These are phyloP conservation scores for Coniochaeta prunicola DNA, from an alignment of 2,329 filamentous ascomycete species.

Conservation along the genomic window DNA sequence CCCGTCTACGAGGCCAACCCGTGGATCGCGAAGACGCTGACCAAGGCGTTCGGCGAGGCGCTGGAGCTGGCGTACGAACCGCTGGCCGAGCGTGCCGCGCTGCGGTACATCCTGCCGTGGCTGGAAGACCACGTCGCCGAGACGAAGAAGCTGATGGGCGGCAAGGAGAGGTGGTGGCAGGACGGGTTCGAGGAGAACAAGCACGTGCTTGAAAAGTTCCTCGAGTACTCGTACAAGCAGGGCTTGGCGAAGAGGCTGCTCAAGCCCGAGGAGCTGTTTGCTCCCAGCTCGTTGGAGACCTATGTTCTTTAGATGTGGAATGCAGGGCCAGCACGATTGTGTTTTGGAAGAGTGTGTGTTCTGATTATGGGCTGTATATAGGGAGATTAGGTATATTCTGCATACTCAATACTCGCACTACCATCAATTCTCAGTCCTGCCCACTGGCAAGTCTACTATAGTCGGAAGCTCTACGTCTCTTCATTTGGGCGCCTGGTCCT, in stretches of 20 bases:
- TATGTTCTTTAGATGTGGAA: neutral
- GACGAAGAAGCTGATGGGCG: conserved; percentile 2
- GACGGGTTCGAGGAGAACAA: conserved; percentile 3
- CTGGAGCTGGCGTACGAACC: neutral
- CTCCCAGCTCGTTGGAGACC: neutral
- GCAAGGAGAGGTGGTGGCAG: conserved; percentile 1
- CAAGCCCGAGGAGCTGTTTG: conserved; percentile 4
- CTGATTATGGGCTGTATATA: neutral
- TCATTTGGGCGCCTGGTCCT: too few relatives aligned
- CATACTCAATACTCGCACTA: too few relatives aligned
- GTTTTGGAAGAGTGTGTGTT: neutral
- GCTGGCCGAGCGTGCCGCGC: neutral
- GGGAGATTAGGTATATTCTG: too few relatives aligned
- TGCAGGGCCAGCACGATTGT: neutral
- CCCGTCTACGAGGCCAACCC: neutral
- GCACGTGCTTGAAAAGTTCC: conserved; percentile 3
- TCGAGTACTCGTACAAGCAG: conserved; percentile 2
- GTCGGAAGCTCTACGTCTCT: too few relatives aligned
- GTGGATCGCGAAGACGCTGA: neutral
- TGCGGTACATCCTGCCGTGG: conserved; percentile 4
- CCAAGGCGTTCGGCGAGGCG: neutral
- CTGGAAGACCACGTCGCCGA: neutral
- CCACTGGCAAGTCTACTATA: too few relatives aligned
- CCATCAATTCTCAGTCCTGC: too few relatives aligned
- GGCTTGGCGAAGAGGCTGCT: conserved; percentile 1